Evolutionary conservation across 2,329 filamentous ascomycete species (phyloP).

Genomic region (Colletotrichum sansevieriae): DNA sequence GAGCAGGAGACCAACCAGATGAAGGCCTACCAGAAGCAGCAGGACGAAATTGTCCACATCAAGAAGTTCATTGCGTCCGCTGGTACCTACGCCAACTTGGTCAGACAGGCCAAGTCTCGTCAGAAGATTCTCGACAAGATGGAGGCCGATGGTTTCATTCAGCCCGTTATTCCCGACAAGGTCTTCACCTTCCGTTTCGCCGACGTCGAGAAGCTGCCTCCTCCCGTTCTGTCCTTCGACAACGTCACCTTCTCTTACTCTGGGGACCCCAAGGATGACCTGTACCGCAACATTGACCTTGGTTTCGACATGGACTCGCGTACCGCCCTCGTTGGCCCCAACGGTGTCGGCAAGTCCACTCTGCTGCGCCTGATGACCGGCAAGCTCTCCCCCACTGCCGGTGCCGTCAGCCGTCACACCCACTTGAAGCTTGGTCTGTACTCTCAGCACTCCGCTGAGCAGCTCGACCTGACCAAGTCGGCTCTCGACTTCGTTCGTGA

Average conservation of each 20-base stretch:
- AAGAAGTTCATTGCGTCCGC: conserved; percentile 99
- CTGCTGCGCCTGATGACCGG: conserved; percentile 96
- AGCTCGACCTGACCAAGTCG: conserved; percentile 98
- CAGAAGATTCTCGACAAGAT: conserved; percentile 99
- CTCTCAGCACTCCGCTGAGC: conserved; percentile 98
- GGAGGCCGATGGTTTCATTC: conserved; percentile 99
- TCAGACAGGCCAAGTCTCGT: conserved; percentile 97
- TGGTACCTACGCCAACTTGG: conserved; percentile 99
- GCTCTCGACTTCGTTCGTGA: conserved; percentile 97
- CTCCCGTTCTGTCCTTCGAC: conserved; percentile 95
- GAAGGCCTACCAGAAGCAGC: conserved; percentile 99
- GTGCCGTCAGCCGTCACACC: conserved; percentile 89
- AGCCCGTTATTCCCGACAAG: conserved; percentile 85
- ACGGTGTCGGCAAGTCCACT: conserved; percentile 99
- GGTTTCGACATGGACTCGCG: conserved; percentile 99
- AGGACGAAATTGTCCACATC: conserved; percentile 99
- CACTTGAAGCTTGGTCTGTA: conserved; percentile 99
- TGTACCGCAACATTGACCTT: conserved; percentile 96
- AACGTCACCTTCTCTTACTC: conserved; percentile 99
- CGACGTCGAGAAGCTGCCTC: conserved; percentile 98
- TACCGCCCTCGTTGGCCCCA: conserved; percentile 95
- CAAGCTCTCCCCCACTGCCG: conserved; percentile 87
- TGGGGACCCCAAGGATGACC: conserved; percentile 86
- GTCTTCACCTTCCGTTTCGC: conserved; percentile 99
- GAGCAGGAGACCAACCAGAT: conserved; percentile 98